These are phyloP conservation scores for Colletotrichum sp. DNA, from an alignment of 2,329 filamentous ascomycete species.

Conservation along the genomic window DNA sequence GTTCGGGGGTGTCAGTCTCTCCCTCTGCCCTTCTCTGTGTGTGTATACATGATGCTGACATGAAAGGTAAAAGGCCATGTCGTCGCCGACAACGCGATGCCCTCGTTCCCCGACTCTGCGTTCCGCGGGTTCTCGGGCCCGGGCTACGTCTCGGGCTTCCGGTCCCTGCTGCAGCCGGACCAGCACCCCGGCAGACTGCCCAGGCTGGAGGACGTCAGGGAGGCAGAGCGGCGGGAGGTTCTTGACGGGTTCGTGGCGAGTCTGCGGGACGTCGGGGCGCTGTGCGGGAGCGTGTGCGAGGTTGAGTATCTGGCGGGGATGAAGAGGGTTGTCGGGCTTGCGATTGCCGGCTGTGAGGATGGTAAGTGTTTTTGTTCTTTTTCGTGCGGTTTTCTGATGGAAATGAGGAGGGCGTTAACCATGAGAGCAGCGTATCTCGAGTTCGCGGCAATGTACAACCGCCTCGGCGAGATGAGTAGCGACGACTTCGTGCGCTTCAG, in stretches of 20 bases:
- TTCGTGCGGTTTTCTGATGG: no score
- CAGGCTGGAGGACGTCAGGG: background rate
- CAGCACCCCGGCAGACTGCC: fast-evolving
- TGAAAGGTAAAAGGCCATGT: conserved; percentile 26
- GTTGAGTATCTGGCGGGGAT: conserved; percentile 33
- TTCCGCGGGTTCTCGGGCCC: conserved; percentile 31
- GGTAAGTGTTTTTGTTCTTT: conserved; percentile 24
- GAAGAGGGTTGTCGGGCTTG: conserved; percentile 31
- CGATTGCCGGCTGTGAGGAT: conserved; percentile 28
- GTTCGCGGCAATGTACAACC: conserved; percentile 31
- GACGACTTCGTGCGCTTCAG: conserved; percentile 37
- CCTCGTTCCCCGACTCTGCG: conserved; percentile 24
- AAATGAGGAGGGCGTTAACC: background rate
- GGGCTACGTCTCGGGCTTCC: conserved; percentile 31
- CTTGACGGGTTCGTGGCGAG: conserved; percentile 4
- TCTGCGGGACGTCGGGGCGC: background rate
- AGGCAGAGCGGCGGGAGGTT: background rate
- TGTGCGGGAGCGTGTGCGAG: conserved; percentile 36
- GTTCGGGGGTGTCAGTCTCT: conserved; percentile 37
- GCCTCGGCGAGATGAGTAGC: conserved; percentile 29
- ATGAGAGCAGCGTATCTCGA: conserved; percentile 24
- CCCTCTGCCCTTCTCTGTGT: background rate
- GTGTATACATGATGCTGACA: background rate
- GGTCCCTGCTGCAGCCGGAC: conserved; percentile 15
- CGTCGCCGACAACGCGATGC: conserved; percentile 25